Percentiles rank a stretch among this genome's conserved stretches.
Conservation (phyloP, 2,329 filamentous ascomycete genomes). For the Phaeosphaeria sp. region DNA sequence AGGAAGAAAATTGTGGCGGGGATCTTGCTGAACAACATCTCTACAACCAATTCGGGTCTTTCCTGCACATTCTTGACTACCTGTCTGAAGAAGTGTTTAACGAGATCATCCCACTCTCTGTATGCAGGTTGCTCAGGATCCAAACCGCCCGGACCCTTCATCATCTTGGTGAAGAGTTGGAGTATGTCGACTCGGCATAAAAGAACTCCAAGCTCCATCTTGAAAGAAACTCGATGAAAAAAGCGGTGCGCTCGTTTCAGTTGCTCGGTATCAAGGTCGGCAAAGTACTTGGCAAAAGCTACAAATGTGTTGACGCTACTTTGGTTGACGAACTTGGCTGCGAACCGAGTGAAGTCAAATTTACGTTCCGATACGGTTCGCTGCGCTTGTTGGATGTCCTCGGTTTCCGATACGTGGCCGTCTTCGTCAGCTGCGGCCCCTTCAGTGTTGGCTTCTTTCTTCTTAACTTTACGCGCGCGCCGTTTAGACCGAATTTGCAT, state of each 20-base stretch:
- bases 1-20: slow-evolving; percentile 83
- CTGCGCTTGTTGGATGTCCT: slow-evolving; percentile 76
- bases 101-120: slow-evolving; percentile 90
- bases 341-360: slow-evolving; percentile 89
- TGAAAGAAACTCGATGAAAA: slow-evolving; percentile 93
- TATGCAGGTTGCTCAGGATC: slow-evolving; percentile 70
- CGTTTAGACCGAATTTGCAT: slow-evolving; percentile 88
- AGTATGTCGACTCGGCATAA: slow-evolving; percentile 92
- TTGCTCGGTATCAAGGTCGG: slow-evolving; percentile 78
- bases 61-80: slow-evolving; percentile 86
- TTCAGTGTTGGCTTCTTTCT: slow-evolving; percentile 59
- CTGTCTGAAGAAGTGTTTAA: slow-evolving; percentile 81
- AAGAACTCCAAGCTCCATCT: slow-evolving; percentile 87
- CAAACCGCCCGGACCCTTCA: slow-evolving; percentile 83
- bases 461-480: slow-evolving; percentile 75
- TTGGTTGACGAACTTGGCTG: slow-evolving; percentile 81
- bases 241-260: slow-evolving; percentile 92
- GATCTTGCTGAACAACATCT: slow-evolving; percentile 95
- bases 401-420: slow-evolving; percentile 61
- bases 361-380: slow-evolving; percentile 80
- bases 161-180: slow-evolving; percentile 84
- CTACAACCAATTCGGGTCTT: slow-evolving; percentile 82
- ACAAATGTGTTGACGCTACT: slow-evolving; percentile 89
- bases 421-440: slow-evolving; percentile 61
- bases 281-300: slow-evolving; percentile 78